phyloP scores from a whole-genome alignment of 164 flowering plant species.

The Chimonanthus salicifolius region DNA sequence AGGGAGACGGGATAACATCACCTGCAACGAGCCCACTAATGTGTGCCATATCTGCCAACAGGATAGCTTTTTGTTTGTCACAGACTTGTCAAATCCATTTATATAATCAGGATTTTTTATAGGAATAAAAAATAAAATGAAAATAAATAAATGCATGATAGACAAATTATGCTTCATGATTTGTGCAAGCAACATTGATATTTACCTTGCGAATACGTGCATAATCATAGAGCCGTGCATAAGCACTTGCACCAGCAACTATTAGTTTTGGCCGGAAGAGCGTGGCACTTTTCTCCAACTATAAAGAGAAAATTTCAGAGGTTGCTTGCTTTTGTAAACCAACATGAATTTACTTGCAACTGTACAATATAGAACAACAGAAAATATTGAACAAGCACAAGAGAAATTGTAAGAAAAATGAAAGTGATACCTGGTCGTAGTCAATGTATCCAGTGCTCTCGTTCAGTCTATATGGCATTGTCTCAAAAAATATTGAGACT shows the following conservation, averaged over 20 bases:
- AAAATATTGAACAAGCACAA: neutral
- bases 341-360: neutral
- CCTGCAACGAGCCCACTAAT: constrained; percentile 99
- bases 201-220: constrained; percentile 85
- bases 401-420: neutral
- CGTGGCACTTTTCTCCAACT: constrained; percentile 91
- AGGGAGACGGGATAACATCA: constrained; percentile 96
- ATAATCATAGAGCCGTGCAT: constrained; percentile 94
- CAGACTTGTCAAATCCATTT: constrained; percentile 52
- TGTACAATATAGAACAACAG: neutral
- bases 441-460: constrained; percentile 84
- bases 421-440: constrained; percentile 51
- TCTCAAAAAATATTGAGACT: too few species aligned
- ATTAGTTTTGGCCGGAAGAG: constrained; percentile 91
- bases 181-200: neutral
- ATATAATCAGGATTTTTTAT: neutral
- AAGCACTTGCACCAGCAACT: constrained; percentile 99
- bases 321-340: neutral
- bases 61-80: constrained; percentile 84
- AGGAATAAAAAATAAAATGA: neutral
- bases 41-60: constrained; percentile 99
- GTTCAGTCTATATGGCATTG: too few species aligned
- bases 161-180: neutral
- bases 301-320: constrained; percentile 12
- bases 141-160: neutral